Conservation (phyloP, 306 rosid genomes). For the Lathyrus tuberosus region DNA sequence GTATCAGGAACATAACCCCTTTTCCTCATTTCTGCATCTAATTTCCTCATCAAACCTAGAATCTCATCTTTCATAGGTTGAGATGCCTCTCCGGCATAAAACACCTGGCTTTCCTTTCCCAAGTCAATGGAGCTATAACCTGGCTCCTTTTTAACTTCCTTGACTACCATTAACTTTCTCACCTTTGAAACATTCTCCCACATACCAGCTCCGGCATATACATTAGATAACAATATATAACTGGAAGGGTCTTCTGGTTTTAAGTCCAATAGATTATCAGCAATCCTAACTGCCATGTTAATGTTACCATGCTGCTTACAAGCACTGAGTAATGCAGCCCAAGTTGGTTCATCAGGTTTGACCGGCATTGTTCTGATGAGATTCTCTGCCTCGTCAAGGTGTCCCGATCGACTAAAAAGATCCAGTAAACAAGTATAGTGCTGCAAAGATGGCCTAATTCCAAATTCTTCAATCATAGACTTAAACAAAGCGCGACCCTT, state of each 20-base stretch:
- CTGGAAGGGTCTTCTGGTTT: conserved; percentile 73
- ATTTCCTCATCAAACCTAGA: conserved; percentile 54
- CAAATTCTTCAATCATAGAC: conserved; percentile 66
- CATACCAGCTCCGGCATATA: conserved; percentile 68
- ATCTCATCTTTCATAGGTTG: conserved; percentile 79
- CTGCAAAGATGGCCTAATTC: conserved; percentile 72
- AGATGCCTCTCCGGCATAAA: conserved; percentile 83
- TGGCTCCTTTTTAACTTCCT: conserved; percentile 77
- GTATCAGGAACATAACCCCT: conserved; percentile 89
- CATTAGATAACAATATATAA: conserved; percentile 69
- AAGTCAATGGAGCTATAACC: conserved; percentile 79
- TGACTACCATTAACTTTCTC: conserved; percentile 62
- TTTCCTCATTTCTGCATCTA: conserved; percentile 72
- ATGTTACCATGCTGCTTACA: conserved; percentile 69
- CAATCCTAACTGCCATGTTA: conserved; percentile 68
- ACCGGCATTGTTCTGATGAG: conserved; percentile 64
- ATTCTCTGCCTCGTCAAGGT: conserved; percentile 80
- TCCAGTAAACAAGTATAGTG: conserved; percentile 90
- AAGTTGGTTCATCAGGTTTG: conserved; percentile 82
- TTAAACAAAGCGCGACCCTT: conserved; percentile 68
- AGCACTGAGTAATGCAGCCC: conserved; percentile 89
- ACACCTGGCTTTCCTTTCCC: conserved; percentile 73
- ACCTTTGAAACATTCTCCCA: conserved; percentile 80
- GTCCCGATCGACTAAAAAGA: conserved; percentile 84
- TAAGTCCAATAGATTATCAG: conserved; percentile 55